Percentiles rank a stretch among this genome's conserved stretches.
Conservation (phyloP, 768 basidiomycete genomes). For the Suillus paluster region DNA sequence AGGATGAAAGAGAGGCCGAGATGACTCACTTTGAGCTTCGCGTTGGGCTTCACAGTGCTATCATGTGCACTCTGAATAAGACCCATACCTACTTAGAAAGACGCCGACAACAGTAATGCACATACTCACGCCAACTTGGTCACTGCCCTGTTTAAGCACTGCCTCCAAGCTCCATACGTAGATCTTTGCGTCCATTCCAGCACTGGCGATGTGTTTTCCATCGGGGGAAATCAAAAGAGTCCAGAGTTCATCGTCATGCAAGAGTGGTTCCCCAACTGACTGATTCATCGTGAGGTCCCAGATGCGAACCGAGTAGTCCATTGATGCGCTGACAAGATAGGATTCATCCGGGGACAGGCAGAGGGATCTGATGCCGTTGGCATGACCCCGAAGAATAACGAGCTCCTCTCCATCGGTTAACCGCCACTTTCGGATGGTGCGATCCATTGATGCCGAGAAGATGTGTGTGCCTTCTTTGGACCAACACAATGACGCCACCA, state of each 20-base stretch:
- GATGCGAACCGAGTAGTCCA: background rate
- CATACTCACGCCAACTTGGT: background rate
- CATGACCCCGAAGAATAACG: too few species aligned
- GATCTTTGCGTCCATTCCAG: constrained; percentile 79
- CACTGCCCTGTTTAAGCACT: background rate
- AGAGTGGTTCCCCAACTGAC: background rate
- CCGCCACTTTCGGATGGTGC: too few species aligned
- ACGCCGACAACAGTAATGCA: background rate
- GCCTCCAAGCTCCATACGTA: constrained; percentile 85
- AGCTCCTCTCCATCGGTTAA: too few species aligned
- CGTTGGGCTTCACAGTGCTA: background rate
- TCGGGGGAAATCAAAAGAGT: constrained; percentile 84
- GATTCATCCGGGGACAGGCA: background rate
- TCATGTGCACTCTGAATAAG: too few species aligned
- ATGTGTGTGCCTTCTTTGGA: too few species aligned
- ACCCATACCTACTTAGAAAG: too few species aligned
- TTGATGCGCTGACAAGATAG: background rate
- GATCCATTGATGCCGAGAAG: too few species aligned
- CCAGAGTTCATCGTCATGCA: constrained; percentile 84
- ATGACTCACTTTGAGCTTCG: too few species aligned
- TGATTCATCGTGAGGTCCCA: background rate
- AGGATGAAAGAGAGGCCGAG: background rate
- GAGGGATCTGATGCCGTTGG: too few species aligned
- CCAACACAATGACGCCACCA: too few species aligned
- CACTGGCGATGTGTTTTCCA: constrained; percentile 84